Base-by-base conservation (phyloP, 2,329 filamentous ascomycete species). In the Monosporascus sp. region DNA sequence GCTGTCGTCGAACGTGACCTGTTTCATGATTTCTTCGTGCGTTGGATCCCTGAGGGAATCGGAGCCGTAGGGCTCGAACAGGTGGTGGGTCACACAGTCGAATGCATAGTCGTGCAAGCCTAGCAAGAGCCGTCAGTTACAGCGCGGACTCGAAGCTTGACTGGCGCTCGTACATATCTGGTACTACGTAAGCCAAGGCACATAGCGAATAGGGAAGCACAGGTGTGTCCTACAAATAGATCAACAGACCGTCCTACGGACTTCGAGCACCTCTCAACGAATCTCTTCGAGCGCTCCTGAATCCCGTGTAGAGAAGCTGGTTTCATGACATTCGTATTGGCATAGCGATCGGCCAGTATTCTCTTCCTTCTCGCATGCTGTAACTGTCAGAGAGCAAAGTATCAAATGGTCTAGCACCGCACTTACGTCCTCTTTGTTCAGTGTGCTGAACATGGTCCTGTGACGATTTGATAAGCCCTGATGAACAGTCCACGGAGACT, bases 21-120 rank as follows among this genome's bases (percentile, higher is more conserved):
- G 83, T 52, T 82, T 77, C 85, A 89, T 87, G 67, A 89, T 80
- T 16, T 79, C 75, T 56, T 83, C 79, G 52, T 88, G 83, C n/a
- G 76, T 65, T 34, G 71, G 60, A 19, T 76, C 70, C 31, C 78
- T 73, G 2, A 88, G 73, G 8, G 84, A 86, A 55, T 84, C 74
- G 1, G 82, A 81, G 2, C 85, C 85, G 53, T 82, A 76, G 0
- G 85, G 84, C 52, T 86, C 82, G 63, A 89, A 87, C n/a, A 89
- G 74, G 59, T 87, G 84, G 61, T 87, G 82, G 0, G 84, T 86
- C 27, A 84, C 79, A 60, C 85, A 87, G 63, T 89, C 86, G 51
- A 87, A 82, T 1, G 86, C 85, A 64, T 86, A 89, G 26, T 85
- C 79, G 57, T 89, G 86, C 2, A 88, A 71, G 22, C 69, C 73